Percentiles rank a stretch among this genome's conserved stretches.
Evolutionary conservation across 1,139 yeast species (phyloP).

Genomic region (Kluyveromyces sp.): DNA sequence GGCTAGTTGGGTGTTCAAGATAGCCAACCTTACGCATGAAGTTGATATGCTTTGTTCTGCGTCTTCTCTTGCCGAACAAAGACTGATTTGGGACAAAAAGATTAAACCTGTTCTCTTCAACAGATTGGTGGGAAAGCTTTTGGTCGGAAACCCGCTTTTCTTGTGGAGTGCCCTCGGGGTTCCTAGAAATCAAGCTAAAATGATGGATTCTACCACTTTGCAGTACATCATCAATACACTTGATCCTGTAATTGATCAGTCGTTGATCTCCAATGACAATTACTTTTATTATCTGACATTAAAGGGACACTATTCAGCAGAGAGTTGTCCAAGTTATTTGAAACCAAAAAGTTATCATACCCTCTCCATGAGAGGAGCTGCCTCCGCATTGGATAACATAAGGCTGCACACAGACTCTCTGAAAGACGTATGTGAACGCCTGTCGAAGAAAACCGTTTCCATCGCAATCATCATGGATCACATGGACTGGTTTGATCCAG

Average conservation of each 20-base stretch:
- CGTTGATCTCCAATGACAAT: slow-evolving; percentile 62
- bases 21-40: slow-evolving; percentile 47
- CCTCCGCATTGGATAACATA: slow-evolving; percentile 53
- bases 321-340: slow-evolving; percentile 72
- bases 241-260: slow-evolving; percentile 62
- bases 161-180: slow-evolving; percentile 86
- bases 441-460: slow-evolving; percentile 55
- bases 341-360: slow-evolving; percentile 48
- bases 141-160: slow-evolving; percentile 75
- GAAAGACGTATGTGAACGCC: slow-evolving; percentile 64
- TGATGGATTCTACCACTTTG: slow-evolving; percentile 68
- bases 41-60: slow-evolving; percentile 54
- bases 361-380: slow-evolving; percentile 27
- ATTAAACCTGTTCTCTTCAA: slow-evolving; percentile 66
- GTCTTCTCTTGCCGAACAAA: slow-evolving; percentile 54
- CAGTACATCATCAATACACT: slow-evolving; percentile 70
- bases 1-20: slow-evolving; percentile 51
- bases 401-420: slow-evolving; percentile 75
- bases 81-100: slow-evolving; percentile 50
- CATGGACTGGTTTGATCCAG: slow-evolving; percentile 83
- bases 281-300: slow-evolving; percentile 71
- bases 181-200: slow-evolving; percentile 73
- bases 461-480: slow-evolving; percentile 86
- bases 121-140: slow-evolving; percentile 56
- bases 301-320: slow-evolving; percentile 51